These are phyloP conservation scores for Cryptococcus sp. DNA, from an alignment of 1,284 basidiomycete genomes.

Conservation along the genomic window DNA sequence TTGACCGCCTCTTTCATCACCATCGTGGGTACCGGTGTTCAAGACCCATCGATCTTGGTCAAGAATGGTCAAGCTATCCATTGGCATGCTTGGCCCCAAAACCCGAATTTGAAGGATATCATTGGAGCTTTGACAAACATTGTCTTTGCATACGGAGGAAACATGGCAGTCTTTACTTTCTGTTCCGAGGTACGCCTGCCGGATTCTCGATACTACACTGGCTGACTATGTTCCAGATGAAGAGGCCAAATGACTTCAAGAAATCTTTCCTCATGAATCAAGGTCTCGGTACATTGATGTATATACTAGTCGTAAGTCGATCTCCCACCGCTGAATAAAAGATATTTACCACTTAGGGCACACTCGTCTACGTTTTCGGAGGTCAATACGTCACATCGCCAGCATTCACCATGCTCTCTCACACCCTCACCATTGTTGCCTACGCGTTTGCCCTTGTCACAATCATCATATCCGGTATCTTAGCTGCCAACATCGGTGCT, in stretches of 20 bases:
- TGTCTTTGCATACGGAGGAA: constrained; percentile 40
- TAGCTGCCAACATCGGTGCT: constrained; percentile 39
- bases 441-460: constrained; percentile 37
- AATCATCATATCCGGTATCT: constrained; percentile 41
- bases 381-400: constrained; percentile 31
- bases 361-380: neutral
- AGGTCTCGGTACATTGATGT: constrained; percentile 22
- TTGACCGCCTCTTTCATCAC: constrained; percentile 34
- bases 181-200: constrained; percentile 24
- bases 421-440: constrained; percentile 29
- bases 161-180: constrained; percentile 40
- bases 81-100: constrained; percentile 27
- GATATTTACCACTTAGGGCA: no score
- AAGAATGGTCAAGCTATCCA: constrained; percentile 25
- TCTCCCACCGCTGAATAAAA: no score
- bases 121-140: constrained; percentile 40
- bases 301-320: constrained; percentile 35
- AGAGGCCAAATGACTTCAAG: constrained; percentile 39
- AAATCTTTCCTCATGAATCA: constrained; percentile 41
- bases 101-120: constrained; percentile 30
- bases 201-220: neutral
- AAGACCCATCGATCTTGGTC: constrained; percentile 17
- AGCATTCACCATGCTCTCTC: constrained; percentile 36
- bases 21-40: constrained; percentile 33
- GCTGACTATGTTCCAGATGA: constrained; percentile 19